A percentile compares a stretch with the other conserved stretches of the same genome.
Conservation (phyloP, 306 rosid species). For the peach (Prunus persica) region DNA sequence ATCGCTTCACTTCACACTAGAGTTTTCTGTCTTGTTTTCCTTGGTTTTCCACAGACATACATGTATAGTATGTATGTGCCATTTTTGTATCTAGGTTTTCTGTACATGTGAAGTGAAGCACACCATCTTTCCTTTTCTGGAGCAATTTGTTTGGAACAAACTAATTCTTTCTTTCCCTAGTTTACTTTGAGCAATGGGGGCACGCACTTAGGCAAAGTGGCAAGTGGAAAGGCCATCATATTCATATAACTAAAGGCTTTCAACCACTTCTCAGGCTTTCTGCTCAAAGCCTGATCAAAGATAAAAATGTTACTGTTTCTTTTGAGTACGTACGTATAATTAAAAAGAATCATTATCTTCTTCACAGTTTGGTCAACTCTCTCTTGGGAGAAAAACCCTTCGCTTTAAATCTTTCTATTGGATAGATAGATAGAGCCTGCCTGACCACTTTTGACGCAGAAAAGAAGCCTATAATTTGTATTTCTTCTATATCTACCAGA, state of each 20-base stretch:
- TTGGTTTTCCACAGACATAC: too few relatives aligned
- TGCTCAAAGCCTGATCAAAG: not conserved
- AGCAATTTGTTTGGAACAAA: too few relatives aligned
- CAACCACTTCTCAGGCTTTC: not conserved
- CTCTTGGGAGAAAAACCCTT: slow-evolving; percentile 5
- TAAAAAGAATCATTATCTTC: not conserved
- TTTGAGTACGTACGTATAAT: not conserved
- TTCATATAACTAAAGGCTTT: not conserved
- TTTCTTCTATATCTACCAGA: not conserved
- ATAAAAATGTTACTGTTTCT: not conserved
- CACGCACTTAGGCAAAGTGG: not conserved
- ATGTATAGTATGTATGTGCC: too few relatives aligned
- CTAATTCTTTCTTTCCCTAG: not conserved
- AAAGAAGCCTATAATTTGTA: not conserved
- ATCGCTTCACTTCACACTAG: not conserved
- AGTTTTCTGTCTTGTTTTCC: too few relatives aligned
- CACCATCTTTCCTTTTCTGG: too few relatives aligned
- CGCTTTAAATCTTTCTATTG: not conserved
- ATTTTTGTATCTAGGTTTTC: too few relatives aligned
- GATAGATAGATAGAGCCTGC: not conserved
- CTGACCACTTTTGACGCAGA: slow-evolving; percentile 8
- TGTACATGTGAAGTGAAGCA: too few relatives aligned
- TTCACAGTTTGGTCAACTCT: slow-evolving; percentile 23
- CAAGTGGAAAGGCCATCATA: not conserved
- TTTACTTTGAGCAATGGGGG: not conserved